Base-by-base conservation (phyloP, 73 alveolate species). In the Uronychia setigera region DNA sequence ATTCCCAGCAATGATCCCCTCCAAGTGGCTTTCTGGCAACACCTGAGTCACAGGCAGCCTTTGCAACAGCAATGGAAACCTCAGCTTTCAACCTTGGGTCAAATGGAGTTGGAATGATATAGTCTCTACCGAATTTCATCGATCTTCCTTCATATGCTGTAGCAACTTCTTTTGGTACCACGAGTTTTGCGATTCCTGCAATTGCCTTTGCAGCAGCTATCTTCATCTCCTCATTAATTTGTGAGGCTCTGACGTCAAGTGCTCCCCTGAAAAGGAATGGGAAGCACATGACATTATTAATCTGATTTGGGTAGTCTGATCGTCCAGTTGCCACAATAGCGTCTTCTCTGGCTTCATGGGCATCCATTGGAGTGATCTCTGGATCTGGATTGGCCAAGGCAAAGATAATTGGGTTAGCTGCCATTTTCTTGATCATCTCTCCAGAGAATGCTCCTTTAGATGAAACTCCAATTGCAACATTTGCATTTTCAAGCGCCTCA, bases 211-310 rank as follows among this genome's bases (percentile, higher is more conserved):
- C 97, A 46, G 98, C 97, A 75, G 99, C 99, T 86, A 92, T 83
- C 93, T 96, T 96, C 99, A 96, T 96, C 0, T 91, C 94, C 76
- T 88, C 87, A 82, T 93, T 96, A 74, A 96, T 95, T 75, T 88
- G 85, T 27, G 92, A 87, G 26, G 99, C 97, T 93, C 97, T 88
- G 27, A 92, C 91, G 87, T 96, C 99, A 58, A 96, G 88, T 0
- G 99, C 97, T 25, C 98, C 99, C 91, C 99, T 96, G 78, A 96
- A 96, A 1, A 96, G 75, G 76, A 93, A 96, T 29, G 99, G 99
- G 94, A 95, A 96, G 29, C 96, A 94, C 80, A 96, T 82, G 30
- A 94, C 94, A 74, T 96, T 93, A 86, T 93, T 93, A 1, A 96
- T 92, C 82, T 96, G 93, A 83, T 96, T 96, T 14, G 97, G 96